phyloP scores from a whole-genome alignment of 345 rosid genomes.

The Eucalyptus cloeziana region DNA sequence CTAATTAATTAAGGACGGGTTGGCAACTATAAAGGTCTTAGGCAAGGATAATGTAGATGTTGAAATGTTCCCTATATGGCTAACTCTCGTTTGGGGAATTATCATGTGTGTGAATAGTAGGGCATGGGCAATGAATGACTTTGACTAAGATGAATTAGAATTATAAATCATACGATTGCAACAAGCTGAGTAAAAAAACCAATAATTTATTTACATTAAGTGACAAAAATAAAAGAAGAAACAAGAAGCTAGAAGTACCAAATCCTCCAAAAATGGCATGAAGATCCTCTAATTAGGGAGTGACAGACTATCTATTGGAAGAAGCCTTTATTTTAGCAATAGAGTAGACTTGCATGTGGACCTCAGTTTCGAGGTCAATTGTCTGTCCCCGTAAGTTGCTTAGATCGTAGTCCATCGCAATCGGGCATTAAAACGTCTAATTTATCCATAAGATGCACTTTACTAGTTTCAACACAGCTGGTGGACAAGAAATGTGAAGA shows the following conservation, averaged over 20 bases:
- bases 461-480: not conserved
- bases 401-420: not conserved
- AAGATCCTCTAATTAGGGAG: not conserved
- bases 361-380: not conserved
- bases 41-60: not conserved
- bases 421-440: not conserved
- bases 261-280: not conserved
- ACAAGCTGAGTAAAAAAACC: not conserved
- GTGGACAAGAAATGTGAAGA: not conserved
- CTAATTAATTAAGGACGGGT: too few relatives aligned
- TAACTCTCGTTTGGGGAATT: not conserved
- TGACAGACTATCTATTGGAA: not conserved
- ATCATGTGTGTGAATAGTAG: not conserved
- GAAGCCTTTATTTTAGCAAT: not conserved
- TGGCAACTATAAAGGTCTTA: not conserved
- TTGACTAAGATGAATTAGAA: not conserved
- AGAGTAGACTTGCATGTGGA: not conserved
- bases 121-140: not conserved
- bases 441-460: not conserved
- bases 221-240: not conserved
- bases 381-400: not conserved
- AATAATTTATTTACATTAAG: not conserved
- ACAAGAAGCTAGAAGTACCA: not conserved
- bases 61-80: not conserved
- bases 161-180: not conserved